A percentile compares a stretch with the other conserved stretches of the same genome.
Conservation (phyloP, 2,329 filamentous ascomycete genomes). For the Cordyceps javanica region DNA sequence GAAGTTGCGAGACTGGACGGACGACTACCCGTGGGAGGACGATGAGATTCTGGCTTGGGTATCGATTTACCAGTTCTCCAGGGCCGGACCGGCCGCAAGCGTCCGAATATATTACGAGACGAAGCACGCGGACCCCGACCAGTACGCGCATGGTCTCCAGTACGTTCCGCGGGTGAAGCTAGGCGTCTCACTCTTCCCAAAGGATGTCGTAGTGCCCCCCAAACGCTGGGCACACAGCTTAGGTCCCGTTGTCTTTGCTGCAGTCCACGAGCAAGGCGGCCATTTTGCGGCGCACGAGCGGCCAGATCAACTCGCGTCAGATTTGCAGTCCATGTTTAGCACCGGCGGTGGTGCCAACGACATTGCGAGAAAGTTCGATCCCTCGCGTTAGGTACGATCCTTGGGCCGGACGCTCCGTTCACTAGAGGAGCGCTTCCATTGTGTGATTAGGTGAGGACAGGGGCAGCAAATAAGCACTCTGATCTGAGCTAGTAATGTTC, state of each 20-base stretch:
- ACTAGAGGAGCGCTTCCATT: too few relatives aligned
- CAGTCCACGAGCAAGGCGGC: slow-evolving; percentile 43
- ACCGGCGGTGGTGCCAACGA: slow-evolving; percentile 37
- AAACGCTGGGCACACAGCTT: slow-evolving; percentile 51
- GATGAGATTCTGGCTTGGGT: slow-evolving; percentile 74
- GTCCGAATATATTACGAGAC: slow-evolving; percentile 68
- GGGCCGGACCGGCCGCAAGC: slow-evolving; percentile 61
- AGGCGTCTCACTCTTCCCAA: slow-evolving; percentile 50
- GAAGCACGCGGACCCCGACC: slow-evolving; percentile 31
- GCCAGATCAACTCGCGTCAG: slow-evolving; percentile 45
- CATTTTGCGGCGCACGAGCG: slow-evolving; percentile 58
- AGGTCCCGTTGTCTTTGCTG: slow-evolving; percentile 54
- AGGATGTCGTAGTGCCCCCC: slow-evolving; percentile 50
- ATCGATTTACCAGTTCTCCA: slow-evolving; percentile 64
- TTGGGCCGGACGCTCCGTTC: too few relatives aligned
- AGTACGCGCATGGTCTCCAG: slow-evolving; percentile 11
- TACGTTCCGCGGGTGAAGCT: slow-evolving; percentile 33
- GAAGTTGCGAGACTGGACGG: slow-evolving; percentile 72
- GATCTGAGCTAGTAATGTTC: too few relatives aligned
- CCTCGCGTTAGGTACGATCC: background rate
- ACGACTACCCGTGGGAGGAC: slow-evolving; percentile 65
- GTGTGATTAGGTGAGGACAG: too few relatives aligned
- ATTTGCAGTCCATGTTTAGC: slow-evolving; percentile 52
- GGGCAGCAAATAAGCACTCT: too few relatives aligned
- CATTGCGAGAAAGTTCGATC: slow-evolving; percentile 20